Conservation (phyloP, 208 protist genomes). For the Trichomonas tenax region DNA sequence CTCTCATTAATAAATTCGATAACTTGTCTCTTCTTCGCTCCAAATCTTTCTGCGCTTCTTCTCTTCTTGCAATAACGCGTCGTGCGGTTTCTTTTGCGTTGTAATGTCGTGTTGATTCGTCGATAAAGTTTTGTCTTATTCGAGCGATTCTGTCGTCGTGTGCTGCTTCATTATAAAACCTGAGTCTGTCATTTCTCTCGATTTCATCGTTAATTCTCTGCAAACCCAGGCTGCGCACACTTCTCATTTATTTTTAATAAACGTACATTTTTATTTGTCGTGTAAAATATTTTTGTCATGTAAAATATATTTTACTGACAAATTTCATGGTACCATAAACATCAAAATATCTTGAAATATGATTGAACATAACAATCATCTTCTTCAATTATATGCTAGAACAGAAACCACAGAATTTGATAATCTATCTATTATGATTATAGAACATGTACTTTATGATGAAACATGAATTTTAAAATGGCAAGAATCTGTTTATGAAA, state of each 20-base stretch:
- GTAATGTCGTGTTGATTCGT: not conserved
- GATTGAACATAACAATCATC: no score
- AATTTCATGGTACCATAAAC: no score
- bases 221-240: not conserved
- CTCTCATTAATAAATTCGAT: not conserved
- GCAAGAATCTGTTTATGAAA: no score
- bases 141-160: not conserved
- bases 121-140: not conserved
- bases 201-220: not conserved
- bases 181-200: not conserved
- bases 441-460: no score
- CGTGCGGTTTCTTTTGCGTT: not conserved
- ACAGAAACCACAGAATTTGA: no score
- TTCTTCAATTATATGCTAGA: no score
- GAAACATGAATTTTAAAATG: no score
- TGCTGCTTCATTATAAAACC: not conserved
- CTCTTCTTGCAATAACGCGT: not conserved
- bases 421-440: no score
- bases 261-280: not conserved
- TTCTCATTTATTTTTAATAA: not conserved
- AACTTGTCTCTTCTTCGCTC: not conserved
- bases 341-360: no score
- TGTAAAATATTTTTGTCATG: no score
- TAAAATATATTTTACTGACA: no score
- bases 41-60: not conserved